A percentile compares a stretch with the other conserved stretches of the same genome.
phyloP scores from a whole-genome alignment of 108 stramenopile species.

The Schizochytrium sp. region DNA sequence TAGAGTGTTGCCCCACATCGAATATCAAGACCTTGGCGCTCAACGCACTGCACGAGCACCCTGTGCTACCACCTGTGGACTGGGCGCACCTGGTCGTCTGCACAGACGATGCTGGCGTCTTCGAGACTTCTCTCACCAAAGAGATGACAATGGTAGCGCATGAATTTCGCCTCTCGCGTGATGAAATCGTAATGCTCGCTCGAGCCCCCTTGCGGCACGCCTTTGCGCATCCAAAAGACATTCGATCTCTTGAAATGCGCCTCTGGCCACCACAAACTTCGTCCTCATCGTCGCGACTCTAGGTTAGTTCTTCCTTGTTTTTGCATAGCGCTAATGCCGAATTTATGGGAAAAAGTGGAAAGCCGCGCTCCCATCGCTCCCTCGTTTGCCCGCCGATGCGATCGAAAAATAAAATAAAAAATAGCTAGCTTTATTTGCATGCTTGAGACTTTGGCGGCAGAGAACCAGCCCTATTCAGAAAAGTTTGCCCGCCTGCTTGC shows the following conservation, averaged over 20 bases:
- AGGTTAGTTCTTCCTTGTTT: no score
- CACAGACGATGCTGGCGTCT: conserved; percentile 38
- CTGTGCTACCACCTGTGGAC: neutral
- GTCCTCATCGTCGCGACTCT: no score
- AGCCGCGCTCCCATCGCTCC: no score
- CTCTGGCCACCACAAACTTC: neutral
- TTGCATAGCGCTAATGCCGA: no score
- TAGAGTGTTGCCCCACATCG: conserved; percentile 35
- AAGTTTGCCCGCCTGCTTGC: no score
- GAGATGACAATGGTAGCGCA: conserved; percentile 27
- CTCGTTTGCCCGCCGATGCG: no score
- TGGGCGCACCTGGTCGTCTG: conserved; percentile 26
- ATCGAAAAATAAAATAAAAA: no score
- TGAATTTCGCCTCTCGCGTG: neutral
- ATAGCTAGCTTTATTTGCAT: no score
- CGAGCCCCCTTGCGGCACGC: neutral
- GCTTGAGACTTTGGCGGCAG: no score
- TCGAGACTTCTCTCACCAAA: conserved; percentile 26
- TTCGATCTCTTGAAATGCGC: neutral
- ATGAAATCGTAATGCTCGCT: neutral
- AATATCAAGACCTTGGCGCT: conserved; percentile 31
- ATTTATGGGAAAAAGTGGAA: no score
- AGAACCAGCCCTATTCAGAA: no score
- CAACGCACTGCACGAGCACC: neutral
- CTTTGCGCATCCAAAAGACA: neutral